Base-by-base conservation (phyloP, 2,329 filamentous ascomycete species). In the Monilinia fructigena region DNA sequence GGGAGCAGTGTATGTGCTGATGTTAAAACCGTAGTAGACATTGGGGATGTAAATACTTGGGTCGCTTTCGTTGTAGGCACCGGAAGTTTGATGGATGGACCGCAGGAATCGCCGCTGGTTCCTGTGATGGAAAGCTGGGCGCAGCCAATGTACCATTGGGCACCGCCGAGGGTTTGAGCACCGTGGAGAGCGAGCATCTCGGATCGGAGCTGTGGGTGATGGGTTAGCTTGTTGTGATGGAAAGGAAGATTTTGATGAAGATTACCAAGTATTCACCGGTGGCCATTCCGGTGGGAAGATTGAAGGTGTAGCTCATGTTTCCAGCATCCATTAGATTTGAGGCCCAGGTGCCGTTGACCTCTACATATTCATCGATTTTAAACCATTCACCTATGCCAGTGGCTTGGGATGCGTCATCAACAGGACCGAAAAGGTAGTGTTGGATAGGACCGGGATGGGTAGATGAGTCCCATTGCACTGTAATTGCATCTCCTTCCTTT, bases 371-470 rank as follows among this genome's bases (percentile, higher is more conserved):
- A 60, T 75, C 71, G 68, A 76, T 74, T 69, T 76, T 76, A 62
- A 74, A 69, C 75, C 75, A 76, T 23, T 66, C 63, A n/a, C 75
- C 74, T 23, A 76, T 62, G 28, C 75, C 74, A 23, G 74, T 74
- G 20, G 72, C 73, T 31, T 63, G 66, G 16, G 73, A 68, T 20
- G 72, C 75, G 63, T 71, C 67, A 42, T 62, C 66, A 12, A 76
- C 74, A 10, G 74, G 75, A 11, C 75, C 74, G 56, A 72, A 72
- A 52, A 76, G 70, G 60, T 82, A 77, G 58, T 82, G 78, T 48
- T 76, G 76, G 65, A 79, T 79, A 10, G 78, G 78, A 6, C 78
- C 77, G 18, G 77, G 77, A 65, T 79, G 78, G 14, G 69, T 68
- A 20, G 77, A 80, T 12, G 69, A 66, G 62, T 79, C 77, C 78